Evolutionary conservation across 2,329 filamentous ascomycete species (phyloP).

Genomic region (Cladosporium velox): DNA sequence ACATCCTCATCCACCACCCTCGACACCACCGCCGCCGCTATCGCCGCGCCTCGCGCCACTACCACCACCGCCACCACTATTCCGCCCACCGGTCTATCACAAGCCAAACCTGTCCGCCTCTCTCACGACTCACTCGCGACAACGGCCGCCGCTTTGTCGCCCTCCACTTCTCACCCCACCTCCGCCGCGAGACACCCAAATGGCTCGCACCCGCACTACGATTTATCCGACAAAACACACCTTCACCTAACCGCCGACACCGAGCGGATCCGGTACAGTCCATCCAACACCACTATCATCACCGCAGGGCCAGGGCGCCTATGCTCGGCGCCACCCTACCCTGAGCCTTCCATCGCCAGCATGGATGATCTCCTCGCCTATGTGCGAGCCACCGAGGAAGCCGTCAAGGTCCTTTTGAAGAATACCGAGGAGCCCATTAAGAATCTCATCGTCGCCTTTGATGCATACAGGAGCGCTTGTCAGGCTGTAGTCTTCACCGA

Average conservation of each 20-base stretch:
- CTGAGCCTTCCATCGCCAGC: slow-evolving; percentile 25
- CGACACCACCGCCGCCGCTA: not conserved
- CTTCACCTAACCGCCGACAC: slow-evolving; percentile 59
- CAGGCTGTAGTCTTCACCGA: slow-evolving; percentile 73
- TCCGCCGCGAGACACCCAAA: slow-evolving; percentile 39
- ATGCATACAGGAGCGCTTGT: slow-evolving; percentile 65
- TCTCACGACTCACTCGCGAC: not conserved
- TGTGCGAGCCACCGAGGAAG: slow-evolving; percentile 33
- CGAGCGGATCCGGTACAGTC: slow-evolving; percentile 51
- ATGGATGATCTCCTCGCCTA: slow-evolving; percentile 37
- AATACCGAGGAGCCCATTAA: slow-evolving; percentile 28
- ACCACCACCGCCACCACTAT: not conserved
- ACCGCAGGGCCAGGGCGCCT: slow-evolving; percentile 25
- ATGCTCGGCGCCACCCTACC: slow-evolving; percentile 30
- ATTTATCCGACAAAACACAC: slow-evolving; percentile 52
- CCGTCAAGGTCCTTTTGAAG: slow-evolving; percentile 33
- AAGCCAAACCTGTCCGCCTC: not conserved
- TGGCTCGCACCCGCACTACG: slow-evolving; percentile 57
- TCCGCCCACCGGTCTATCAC: not conserved
- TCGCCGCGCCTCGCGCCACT: not conserved
- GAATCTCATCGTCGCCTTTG: slow-evolving; percentile 31
- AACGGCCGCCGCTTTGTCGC: slow-evolving; percentile 25
- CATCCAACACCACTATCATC: slow-evolving; percentile 17
- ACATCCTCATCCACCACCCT: slow-evolving; percentile 4
- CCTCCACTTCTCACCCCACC: slow-evolving; percentile 15